Conservation (phyloP, 2,329 filamentous ascomycete species). For the Bipolaris sorokiniana region DNA sequence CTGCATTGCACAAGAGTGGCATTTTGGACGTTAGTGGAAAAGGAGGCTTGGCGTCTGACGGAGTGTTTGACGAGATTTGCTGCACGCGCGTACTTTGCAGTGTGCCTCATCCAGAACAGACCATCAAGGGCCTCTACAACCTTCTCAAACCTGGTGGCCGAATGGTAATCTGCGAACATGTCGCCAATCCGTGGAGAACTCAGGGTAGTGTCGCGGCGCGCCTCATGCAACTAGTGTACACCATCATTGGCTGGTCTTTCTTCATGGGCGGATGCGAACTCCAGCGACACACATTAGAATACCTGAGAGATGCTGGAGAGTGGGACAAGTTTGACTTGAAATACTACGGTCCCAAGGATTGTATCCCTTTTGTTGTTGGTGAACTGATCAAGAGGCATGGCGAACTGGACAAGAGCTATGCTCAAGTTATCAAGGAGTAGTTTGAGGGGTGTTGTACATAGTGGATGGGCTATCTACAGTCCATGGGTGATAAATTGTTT, state of each 20-base stretch:
- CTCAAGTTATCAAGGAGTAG: constrained; percentile 27
- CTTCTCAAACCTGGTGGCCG: constrained; percentile 62
- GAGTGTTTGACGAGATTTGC: constrained; percentile 62
- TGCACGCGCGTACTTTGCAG: constrained; percentile 63
- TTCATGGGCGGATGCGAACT: constrained; percentile 61
- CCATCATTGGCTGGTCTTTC: constrained; percentile 57
- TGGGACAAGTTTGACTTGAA: constrained; percentile 60
- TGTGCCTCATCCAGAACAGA: constrained; percentile 56
- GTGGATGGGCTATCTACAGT: neutral
- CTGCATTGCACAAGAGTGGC: constrained; percentile 52
- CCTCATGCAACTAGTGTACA: constrained; percentile 55
- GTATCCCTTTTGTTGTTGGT: constrained; percentile 47
- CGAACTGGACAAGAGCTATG: constrained; percentile 27
- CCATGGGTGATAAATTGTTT: neutral
- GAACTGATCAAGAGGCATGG: constrained; percentile 43
- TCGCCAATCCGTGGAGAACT: constrained; percentile 59
- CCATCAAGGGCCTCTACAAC: constrained; percentile 55
- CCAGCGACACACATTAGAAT: constrained; percentile 56
- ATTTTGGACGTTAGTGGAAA: constrained; percentile 41
- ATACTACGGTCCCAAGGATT: constrained; percentile 36
- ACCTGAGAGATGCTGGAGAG: constrained; percentile 53
- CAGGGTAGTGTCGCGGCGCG: constrained; percentile 55
- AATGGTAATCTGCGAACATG: constrained; percentile 63
- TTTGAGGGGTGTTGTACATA: neutral
- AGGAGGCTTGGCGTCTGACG: constrained; percentile 34